A percentile compares a stretch with the other conserved stretches of the same genome.
Conservation (phyloP, 768 basidiomycete genomes). For the Coprinopsis sp. region DNA sequence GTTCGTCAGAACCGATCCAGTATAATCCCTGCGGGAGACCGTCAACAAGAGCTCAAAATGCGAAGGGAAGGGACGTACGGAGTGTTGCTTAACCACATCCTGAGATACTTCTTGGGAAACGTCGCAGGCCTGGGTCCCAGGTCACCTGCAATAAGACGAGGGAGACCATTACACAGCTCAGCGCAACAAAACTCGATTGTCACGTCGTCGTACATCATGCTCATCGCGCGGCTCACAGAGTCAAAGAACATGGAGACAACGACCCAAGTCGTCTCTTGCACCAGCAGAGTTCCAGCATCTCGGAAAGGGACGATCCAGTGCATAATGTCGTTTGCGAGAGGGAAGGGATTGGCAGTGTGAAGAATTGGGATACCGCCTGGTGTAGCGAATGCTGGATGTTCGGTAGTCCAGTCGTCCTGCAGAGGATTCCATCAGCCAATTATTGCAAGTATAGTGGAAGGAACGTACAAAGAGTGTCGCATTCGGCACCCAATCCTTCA, state of each 20-base stretch:
- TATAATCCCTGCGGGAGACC: conserved; percentile 15
- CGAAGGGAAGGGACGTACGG: conserved; percentile 12
- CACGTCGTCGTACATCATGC: conserved; percentile 11
- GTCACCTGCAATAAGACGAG: conserved; percentile 14
- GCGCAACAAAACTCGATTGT: conserved; percentile 11
- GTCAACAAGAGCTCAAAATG: background rate
- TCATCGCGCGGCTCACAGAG: conserved; percentile 10
- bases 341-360: conserved; percentile 9
- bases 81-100: conserved; percentile 19
- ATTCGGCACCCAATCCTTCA: conserved; percentile 16
- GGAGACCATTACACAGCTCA: conserved; percentile 12
- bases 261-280: conserved; percentile 8
- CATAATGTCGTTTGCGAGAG: conserved; percentile 9
- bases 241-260: conserved; percentile 14
- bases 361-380: conserved; percentile 11
- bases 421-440: background rate
- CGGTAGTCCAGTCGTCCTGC: conserved; percentile 13
- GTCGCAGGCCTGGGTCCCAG: conserved; percentile 10
- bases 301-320: conserved; percentile 9
- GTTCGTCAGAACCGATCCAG: conserved; percentile 14
- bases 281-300: background rate
- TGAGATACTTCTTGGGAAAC: conserved; percentile 14
- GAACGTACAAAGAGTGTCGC: conserved; percentile 18
- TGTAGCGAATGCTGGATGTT: conserved; percentile 1
- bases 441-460: background rate